Conservation (phyloP, 139 green algal genomes). For the Mesotaenium endlicherianum region DNA sequence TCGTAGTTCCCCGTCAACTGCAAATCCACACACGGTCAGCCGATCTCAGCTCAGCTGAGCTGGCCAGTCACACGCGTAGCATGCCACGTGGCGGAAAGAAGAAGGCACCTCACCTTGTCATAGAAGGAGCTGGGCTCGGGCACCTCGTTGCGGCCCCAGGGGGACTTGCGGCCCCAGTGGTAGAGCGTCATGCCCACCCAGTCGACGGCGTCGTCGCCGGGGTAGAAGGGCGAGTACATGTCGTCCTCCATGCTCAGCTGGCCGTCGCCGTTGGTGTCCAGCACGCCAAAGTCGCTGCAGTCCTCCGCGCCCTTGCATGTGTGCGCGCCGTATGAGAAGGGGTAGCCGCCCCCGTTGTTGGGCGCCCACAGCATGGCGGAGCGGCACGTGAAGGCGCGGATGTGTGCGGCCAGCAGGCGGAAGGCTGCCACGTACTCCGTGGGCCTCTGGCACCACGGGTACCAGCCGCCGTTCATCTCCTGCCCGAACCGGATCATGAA, state of each 20-base stretch:
- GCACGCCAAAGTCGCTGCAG: conserved; percentile 3
- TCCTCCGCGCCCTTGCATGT: neutral
- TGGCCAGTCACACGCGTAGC: too few species aligned
- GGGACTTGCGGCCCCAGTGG: conserved; percentile 15
- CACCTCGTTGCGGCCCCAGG: neutral
- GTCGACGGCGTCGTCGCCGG: conserved; percentile 11
- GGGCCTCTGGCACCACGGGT: conserved; percentile 21
- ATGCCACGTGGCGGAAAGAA: too few species aligned
- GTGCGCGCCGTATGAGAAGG: neutral
- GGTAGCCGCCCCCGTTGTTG: conserved; percentile 35
- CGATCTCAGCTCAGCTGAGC: too few species aligned
- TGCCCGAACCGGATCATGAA: conserved; percentile 11
- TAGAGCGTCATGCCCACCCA: conserved; percentile 33
- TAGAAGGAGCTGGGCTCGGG: neutral
- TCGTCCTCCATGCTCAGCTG: conserved; percentile 20
- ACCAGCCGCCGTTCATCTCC: conserved; percentile 22
- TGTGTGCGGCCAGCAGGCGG: neutral
- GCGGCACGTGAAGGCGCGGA: neutral
- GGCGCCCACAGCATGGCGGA: conserved; percentile 29
- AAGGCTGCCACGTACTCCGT: conserved; percentile 2
- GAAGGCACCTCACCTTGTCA: conserved; percentile 9
- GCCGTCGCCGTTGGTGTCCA: conserved; percentile 30
- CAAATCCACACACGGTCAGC: neutral
- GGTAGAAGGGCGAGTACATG: conserved; percentile 35
- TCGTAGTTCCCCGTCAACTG: conserved; percentile 21